Conservation (phyloP, 257 asterid genomes). For the Nicotiana paniculata region DNA sequence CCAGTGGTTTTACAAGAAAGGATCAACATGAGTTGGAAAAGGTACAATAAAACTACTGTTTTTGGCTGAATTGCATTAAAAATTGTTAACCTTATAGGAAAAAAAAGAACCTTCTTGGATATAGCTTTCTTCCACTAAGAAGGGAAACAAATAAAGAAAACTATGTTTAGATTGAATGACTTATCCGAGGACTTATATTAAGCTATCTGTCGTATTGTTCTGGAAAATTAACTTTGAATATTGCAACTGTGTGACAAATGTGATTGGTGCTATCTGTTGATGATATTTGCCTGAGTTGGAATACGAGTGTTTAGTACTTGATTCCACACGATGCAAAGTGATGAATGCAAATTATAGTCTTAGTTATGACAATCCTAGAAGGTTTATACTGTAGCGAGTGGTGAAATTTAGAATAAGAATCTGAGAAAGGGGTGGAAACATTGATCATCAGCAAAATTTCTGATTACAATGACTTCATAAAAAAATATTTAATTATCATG, state of each 20-base stretch:
- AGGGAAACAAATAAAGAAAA: neutral
- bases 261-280: neutral
- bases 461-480: neutral
- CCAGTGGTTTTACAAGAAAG: conserved; percentile 91
- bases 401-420: neutral
- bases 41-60: conserved; percentile 34
- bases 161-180: neutral
- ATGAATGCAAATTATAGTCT: neutral
- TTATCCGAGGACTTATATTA: neutral
- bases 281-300: neutral
- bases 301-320: neutral
- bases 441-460: neutral
- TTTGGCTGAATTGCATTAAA: neutral
- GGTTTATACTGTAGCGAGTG: neutral
- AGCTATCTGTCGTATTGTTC: neutral
- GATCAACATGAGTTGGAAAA: conserved; percentile 71
- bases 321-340: neutral
- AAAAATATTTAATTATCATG: neutral
- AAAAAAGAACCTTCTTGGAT: neutral
- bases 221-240: neutral
- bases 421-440: neutral
- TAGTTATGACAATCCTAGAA: neutral
- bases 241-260: neutral
- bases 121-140: neutral
- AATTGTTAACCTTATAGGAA: neutral